These are phyloP conservation scores for Proliferodiscus dingleyae DNA, from an alignment of 2,329 filamentous ascomycete species.

Conservation along the genomic window DNA sequence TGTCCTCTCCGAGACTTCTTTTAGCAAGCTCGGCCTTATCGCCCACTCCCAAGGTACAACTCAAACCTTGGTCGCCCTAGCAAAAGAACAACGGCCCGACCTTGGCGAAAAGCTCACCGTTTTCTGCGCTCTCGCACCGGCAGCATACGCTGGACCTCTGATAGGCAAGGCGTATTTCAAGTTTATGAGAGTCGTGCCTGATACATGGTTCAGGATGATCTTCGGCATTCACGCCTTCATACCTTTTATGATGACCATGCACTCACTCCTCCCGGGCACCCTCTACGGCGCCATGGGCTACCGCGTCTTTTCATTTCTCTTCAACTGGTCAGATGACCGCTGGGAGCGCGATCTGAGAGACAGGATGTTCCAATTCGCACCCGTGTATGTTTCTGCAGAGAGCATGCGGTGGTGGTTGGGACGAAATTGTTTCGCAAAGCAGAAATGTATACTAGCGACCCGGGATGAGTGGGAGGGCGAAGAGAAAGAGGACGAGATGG, in stretches of 20 bases:
- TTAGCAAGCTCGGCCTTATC: conserved; percentile 75
- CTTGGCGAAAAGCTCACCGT: conserved; percentile 78
- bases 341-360: conserved; percentile 79
- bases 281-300: conserved; percentile 83
- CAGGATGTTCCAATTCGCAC: conserved; percentile 87
- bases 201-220: conserved; percentile 68
- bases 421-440: conserved; percentile 74
- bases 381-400: conserved; percentile 84
- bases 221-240: conserved; percentile 95
- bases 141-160: conserved; percentile 81
- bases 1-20: conserved; percentile 77
- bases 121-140: conserved; percentile 86
- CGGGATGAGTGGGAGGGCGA: conserved; percentile 63
- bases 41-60: conserved; percentile 91
- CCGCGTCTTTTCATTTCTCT: conserved; percentile 82
- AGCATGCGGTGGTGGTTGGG: conserved; percentile 96
- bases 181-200: conserved; percentile 79
- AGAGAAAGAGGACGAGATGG: conserved; percentile 40
- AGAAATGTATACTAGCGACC: conserved; percentile 83
- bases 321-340: conserved; percentile 77
- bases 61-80: conserved; percentile 79
- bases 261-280: conserved; percentile 55
- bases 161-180: conserved; percentile 87
- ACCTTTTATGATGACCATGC: conserved; percentile 86
- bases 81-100: conserved; percentile 84